A percentile compares a stretch with the other conserved stretches of the same genome.
Conservation (phyloP, 108 stramenopile genomes). For the Fragilaria crotonensis region DNA sequence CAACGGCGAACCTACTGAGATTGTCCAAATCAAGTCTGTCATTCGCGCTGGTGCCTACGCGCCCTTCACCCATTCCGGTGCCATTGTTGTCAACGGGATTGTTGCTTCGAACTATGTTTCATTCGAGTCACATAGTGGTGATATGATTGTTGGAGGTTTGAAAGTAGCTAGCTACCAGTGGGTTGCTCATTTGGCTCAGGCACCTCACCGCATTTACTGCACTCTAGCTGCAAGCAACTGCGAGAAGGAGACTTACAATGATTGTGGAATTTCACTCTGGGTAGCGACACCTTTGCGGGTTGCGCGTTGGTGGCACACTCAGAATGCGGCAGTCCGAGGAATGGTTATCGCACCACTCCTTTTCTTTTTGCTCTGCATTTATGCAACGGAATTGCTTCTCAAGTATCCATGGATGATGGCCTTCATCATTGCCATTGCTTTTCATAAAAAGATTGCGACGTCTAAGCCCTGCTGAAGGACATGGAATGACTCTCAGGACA, state of each 20-base stretch:
- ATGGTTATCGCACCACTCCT: not conserved
- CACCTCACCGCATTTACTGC: not conserved
- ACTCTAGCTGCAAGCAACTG: not conserved
- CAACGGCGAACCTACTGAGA: not conserved
- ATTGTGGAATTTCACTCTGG: not conserved
- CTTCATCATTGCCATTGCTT: not conserved
- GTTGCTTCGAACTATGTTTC: not conserved
- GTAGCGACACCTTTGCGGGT: not conserved
- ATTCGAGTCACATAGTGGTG: not conserved
- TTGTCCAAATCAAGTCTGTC: not conserved
- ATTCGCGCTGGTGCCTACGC: not conserved
- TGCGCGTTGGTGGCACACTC: not conserved
- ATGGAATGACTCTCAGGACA: too few species aligned
- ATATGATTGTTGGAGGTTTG: not conserved
- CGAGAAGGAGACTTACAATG: not conserved
- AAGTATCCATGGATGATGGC: not conserved
- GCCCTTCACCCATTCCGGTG: not conserved
- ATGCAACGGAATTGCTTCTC: not conserved
- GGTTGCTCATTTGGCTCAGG: not conserved
- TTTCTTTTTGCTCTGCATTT: not conserved
- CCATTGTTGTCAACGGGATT: not conserved
- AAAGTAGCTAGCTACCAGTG: not conserved
- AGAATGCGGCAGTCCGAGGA: not conserved
- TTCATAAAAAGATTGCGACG: too few species aligned
- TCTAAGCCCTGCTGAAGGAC: too few species aligned